These are phyloP conservation scores for Ambispora gerdemannii DNA, from an alignment of 192 early-diverging fungal genomes.

Conservation along the genomic window DNA sequence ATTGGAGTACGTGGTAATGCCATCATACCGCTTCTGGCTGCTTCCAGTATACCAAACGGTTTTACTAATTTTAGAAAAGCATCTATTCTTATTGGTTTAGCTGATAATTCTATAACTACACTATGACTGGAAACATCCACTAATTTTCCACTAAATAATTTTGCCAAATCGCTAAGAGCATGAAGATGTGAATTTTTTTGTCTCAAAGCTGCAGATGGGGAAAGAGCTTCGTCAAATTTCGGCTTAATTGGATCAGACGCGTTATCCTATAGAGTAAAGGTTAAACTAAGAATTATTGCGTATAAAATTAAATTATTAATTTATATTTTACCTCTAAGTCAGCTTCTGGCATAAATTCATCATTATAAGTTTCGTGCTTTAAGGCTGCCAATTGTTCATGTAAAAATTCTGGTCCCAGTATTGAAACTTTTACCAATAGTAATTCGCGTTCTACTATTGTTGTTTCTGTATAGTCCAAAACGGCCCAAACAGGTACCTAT, in stretches of 20 bases:
- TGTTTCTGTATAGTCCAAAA: constrained; percentile 91
- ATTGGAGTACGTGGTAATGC: constrained; percentile 92
- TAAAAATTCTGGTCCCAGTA: constrained; percentile 63
- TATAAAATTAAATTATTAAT: too few relatives aligned
- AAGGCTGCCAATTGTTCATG: constrained; percentile 50
- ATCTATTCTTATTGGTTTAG: constrained; percentile 84
- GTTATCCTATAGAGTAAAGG: too few relatives aligned
- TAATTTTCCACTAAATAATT: constrained; percentile 81
- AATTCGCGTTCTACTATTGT: constrained; percentile 90
- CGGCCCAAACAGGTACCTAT: constrained; percentile 90
- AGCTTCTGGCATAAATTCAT: constrained; percentile 32
- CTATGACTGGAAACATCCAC: constrained; percentile 85
- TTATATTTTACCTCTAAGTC: constrained; percentile 14
- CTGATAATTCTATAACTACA: constrained; percentile 82
- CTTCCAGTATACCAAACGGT: constrained; percentile 95
- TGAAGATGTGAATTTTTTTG: constrained; percentile 65
- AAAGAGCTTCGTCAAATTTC: constrained; percentile 31
- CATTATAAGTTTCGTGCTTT: constrained; percentile 41
- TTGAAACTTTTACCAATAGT: constrained; percentile 89
- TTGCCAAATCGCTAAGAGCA: constrained; percentile 76
- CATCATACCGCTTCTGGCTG: constrained; percentile 91
- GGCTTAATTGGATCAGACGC: not conserved
- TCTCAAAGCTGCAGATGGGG: constrained; percentile 48
- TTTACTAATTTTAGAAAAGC: constrained; percentile 90
- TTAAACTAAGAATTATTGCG: too few relatives aligned